Base-by-base conservation (phyloP, 495 filamentous ascomycete species). In the Geoglossum glabrum region DNA sequence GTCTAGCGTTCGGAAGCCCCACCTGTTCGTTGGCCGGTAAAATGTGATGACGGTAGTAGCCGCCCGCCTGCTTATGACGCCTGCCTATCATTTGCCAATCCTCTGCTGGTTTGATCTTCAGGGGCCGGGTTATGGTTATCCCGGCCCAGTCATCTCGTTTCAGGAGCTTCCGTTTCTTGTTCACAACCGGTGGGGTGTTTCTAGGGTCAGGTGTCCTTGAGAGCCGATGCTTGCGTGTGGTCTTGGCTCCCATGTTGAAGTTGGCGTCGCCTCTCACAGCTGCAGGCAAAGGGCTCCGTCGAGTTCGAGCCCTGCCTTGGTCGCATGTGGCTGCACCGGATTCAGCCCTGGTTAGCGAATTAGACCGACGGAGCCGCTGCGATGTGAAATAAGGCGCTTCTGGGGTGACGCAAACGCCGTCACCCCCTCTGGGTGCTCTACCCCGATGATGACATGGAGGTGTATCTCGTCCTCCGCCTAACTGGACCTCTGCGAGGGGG, bases 101-200 rank as follows among this genome's bases (percentile, higher is more conserved):
- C 31, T 9, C 28, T 17, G 49, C 49, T 4, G 49, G 19, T n/a
- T 17, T 52, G 49, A 52, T 52, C 28, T 52, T 52, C 25, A 52
- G 11, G 49, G 49, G 49, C 17, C 23, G 23, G 49, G 49, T 52
- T 38, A 38, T 25, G 3, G 54, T 27, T 23, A 31, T 56, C 5
- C 26, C 54, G 13, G 40, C 54, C 54, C 54, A 56, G 54, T 56
- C 54, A 38, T 56, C 38, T 40, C 54, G 54, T 26, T 33, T 45
- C 17, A 56, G 21, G 25, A 56, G 54, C 6, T 56, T 26, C 8
- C 4, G 31, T 15, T 45, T 56, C 30, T 17, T 17, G n/a, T 56
- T 33, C 10, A 6, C 23, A 19, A 52, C 25, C 3, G 8, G 25
- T 17, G 11, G 23, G 10, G 23, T 1, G 11, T 28, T 31, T 13